These are phyloP conservation scores for Paecilomyces fulvus DNA, from an alignment of 2,329 filamentous ascomycete genomes.

Conservation along the genomic window DNA sequence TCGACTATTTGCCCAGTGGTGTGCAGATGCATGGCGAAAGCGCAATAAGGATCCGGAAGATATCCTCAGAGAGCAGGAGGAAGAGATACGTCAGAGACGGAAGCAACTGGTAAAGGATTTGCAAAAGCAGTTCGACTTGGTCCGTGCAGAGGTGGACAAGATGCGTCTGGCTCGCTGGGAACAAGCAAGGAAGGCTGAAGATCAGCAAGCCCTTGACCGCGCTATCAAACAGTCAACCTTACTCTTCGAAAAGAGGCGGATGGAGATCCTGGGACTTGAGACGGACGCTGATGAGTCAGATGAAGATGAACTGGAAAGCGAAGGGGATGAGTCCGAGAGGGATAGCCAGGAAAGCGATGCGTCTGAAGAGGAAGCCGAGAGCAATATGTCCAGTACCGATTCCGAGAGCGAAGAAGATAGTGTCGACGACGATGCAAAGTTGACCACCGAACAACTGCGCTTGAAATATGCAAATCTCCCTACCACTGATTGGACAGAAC, in stretches of 20 bases:
- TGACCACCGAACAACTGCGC: conserved; percentile 40
- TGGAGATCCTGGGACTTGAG: conserved; percentile 46
- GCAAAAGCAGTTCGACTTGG: conserved; percentile 52
- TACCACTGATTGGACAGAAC: conserved; percentile 14
- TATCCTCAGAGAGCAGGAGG: conserved; percentile 67
- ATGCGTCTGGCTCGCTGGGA: conserved; percentile 50
- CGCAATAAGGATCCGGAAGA: conserved; percentile 53
- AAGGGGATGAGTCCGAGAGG: background rate
- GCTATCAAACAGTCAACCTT: conserved; percentile 45
- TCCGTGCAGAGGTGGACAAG: conserved; percentile 50
- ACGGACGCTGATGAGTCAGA: conserved; percentile 64
- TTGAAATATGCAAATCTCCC: conserved; percentile 39
- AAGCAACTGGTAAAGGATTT: conserved; percentile 61
- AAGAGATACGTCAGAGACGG: conserved; percentile 59
- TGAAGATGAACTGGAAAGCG: conserved; percentile 30
- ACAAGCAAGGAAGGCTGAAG: conserved; percentile 43
- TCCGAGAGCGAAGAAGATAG: conserved; percentile 35
- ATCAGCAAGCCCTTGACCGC: conserved; percentile 47
- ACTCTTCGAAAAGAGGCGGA: conserved; percentile 39
- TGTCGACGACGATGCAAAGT: conserved; percentile 34
- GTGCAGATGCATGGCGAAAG: conserved; percentile 34
- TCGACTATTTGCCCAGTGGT: conserved; percentile 61
- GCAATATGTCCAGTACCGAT: conserved; percentile 41
- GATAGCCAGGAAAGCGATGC: conserved; percentile 10
- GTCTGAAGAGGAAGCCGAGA: conserved; percentile 41